Base-by-base conservation (phyloP, 208 protist species). In the Trypanosoma brucei region DNA sequence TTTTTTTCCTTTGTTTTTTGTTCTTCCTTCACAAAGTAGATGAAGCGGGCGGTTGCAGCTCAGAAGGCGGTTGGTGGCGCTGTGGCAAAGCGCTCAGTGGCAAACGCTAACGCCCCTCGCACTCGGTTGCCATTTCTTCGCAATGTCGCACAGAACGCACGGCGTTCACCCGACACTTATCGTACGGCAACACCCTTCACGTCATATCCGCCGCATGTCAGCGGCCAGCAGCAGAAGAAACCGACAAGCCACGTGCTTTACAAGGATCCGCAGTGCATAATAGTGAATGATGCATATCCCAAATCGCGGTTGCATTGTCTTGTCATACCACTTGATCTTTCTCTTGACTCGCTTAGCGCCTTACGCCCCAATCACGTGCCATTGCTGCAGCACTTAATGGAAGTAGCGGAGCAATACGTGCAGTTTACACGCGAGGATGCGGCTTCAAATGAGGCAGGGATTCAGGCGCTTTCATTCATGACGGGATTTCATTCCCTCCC, bases 271-370 rank as follows among this genome's bases (percentile, higher is more conserved):
- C 56, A 72, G 42, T 92, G 84, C 62, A 65, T 88, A 11, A 34
- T 95, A 4, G 86, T 95, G 38, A 93, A 93, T 53, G 89, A 95
- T 65, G 86, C 77, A 0, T 95, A 72, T 63, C 89, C 89, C n/a
- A 95, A 95, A 63, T 86, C 89, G n/a, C 57, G 55, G 30, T 59
- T 93, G 55, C 89, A 95, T 72, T 89, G 83, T 55, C 75, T 95
- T 11, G 75, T 95, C 22, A 76, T 95, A 74, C 89, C 89, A 38
- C 68, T 86, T 14, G 86, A 95, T 50, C 59, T 79, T 7, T 70
- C 65, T 8, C 62, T 95, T 22, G 56, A 67, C 37, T 89, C 79
- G 0, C 70, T 95, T 34, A 89, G 88, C 60, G 75, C 78, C 8
- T 62, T 95, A 5, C 50, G 50, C 9, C 22, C 42, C 1, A 48